Evolutionary conservation across 768 basidiomycete species (phyloP).

Genomic region (Kockovaella imperatae): DNA sequence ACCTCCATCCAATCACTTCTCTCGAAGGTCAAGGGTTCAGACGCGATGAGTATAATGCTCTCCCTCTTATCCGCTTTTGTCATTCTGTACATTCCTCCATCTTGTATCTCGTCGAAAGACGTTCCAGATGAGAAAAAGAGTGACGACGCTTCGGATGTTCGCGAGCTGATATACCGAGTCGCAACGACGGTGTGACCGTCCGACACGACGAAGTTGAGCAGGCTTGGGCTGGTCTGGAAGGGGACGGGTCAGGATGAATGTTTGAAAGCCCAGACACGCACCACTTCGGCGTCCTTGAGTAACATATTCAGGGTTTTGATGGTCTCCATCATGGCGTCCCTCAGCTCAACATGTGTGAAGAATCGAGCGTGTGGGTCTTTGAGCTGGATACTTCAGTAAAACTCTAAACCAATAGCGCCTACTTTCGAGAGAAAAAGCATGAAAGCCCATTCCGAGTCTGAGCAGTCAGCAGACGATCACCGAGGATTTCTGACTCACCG

Average conservation of each 20-base stretch:
- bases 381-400: slow-evolving; percentile 49
- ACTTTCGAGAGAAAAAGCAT: slow-evolving; percentile 67
- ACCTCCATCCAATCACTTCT: slow-evolving; percentile 99
- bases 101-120: slow-evolving; percentile 78
- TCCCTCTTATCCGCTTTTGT: slow-evolving; percentile 85
- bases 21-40: slow-evolving; percentile 94
- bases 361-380: slow-evolving; percentile 66
- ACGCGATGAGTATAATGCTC: slow-evolving; percentile 76
- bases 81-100: slow-evolving; percentile 90
- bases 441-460: slow-evolving; percentile 97
- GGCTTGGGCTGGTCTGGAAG: slow-evolving; percentile 56
- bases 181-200: slow-evolving; percentile 91
- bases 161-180: slow-evolving; percentile 88
- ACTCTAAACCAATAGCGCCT: slow-evolving; percentile 1
- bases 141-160: slow-evolving; percentile 84
- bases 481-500: slow-evolving; percentile 48
- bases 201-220: slow-evolving; percentile 93
- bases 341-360: slow-evolving; percentile 65
- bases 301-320: slow-evolving; percentile 70
- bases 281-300: slow-evolving; percentile 57
- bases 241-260: neutral
- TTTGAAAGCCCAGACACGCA: slow-evolving; percentile 9
- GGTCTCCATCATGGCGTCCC: slow-evolving; percentile 80
- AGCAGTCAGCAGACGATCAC: slow-evolving; percentile 3
- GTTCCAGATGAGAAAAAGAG: slow-evolving; percentile 96